These are phyloP conservation scores for Olyra latifolia DNA, from an alignment of 176 grass and related monocot species.

Conservation along the genomic window DNA sequence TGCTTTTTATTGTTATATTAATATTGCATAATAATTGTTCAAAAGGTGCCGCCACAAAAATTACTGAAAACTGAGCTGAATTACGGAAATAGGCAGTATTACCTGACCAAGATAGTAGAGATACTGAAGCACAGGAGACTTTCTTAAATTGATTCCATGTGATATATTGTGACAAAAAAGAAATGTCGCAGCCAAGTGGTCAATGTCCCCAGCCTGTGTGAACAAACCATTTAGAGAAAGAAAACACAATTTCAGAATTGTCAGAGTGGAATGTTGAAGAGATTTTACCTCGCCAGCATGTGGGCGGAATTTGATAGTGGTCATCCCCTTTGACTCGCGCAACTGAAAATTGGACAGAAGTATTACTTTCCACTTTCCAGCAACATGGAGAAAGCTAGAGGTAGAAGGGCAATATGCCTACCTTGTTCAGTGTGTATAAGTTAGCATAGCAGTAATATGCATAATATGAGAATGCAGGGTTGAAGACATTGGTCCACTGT, in stretches of 20 bases:
- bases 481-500: conserved; percentile 97
- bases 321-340: conserved; percentile 96
- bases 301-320: conserved; percentile 96
- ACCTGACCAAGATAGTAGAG: conserved; percentile 98
- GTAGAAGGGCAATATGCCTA: conserved; percentile 29
- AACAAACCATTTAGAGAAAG: conserved; percentile 33
- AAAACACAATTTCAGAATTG: conserved; percentile 24
- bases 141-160: conserved; percentile 93
- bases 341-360: conserved; percentile 56
- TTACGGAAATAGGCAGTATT: conserved; percentile 25
- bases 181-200: conserved; percentile 95
- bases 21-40: neutral
- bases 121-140: conserved; percentile 97
- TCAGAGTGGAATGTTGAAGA: conserved; percentile 19
- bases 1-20: neutral
- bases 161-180: conserved; percentile 85
- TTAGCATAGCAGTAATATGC: conserved; percentile 99
- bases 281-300: conserved; percentile 89
- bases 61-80: neutral
- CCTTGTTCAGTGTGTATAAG: conserved; percentile 93
- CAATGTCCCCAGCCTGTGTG: conserved; percentile 80
- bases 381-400: conserved; percentile 21
- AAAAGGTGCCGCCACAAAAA: conserved; percentile 2
- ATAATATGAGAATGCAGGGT: conserved; percentile 99
- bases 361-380: conserved; percentile 28